Conservation (phyloP, 1,139 yeast genomes). For the Schizosaccharomyces versatilis region DNA sequence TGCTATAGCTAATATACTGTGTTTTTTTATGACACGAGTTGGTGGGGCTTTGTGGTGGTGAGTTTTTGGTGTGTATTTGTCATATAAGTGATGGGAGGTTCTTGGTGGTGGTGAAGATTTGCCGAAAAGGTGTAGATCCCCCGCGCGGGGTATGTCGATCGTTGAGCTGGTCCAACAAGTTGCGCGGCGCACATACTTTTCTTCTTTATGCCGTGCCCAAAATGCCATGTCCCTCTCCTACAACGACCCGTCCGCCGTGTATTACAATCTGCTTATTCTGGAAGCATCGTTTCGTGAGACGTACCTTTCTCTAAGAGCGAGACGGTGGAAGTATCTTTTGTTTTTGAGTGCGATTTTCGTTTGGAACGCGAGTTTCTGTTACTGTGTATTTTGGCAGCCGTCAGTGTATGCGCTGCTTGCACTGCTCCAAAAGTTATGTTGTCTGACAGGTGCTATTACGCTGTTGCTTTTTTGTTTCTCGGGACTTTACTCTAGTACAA, state of each 20-base stretch:
- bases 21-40: no score
- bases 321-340: conserved; percentile 4
- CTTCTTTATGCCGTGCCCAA: background rate
- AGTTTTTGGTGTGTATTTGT: no score
- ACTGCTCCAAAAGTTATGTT: conserved; percentile 2
- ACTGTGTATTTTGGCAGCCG: background rate
- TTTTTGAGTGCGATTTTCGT: conserved; percentile 1
- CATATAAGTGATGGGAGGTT: no score
- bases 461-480: conserved; percentile 3
- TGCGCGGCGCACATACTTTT: background rate
- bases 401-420: conserved; percentile 2
- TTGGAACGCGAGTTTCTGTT: conserved; percentile 2
- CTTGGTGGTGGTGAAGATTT: no score
- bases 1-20: no score
- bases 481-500: conserved; percentile 3
- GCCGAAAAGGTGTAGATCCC: no score
- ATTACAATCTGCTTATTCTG: conserved; percentile 5
- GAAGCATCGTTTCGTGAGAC: conserved; percentile 4
- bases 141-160: no score
- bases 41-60: no score
- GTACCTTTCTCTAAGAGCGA: conserved; percentile 1
- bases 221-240: conserved; percentile 1
- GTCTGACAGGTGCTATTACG: conserved; percentile 2
- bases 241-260: background rate
- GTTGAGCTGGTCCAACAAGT: background rate